A percentile compares a stretch with the other conserved stretches of the same genome.
These are phyloP conservation scores for Protea cynaroides DNA, from an alignment of 164 flowering plant species.

Conservation along the genomic window DNA sequence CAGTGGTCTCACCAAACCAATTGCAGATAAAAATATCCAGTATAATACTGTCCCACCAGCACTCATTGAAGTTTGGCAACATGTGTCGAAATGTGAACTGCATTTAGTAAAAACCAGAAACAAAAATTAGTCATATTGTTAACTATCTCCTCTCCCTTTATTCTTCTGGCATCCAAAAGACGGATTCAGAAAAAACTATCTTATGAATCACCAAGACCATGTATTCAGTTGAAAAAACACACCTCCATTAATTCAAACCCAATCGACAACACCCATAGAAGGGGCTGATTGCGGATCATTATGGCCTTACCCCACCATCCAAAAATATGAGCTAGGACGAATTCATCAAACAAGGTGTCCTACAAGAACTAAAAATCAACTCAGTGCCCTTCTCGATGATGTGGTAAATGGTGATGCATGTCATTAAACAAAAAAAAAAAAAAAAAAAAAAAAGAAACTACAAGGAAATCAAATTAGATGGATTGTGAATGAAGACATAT, in stretches of 20 bases:
- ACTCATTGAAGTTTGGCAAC: constrained; percentile 97
- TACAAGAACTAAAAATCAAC: constrained; percentile 26
- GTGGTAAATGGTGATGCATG: neutral
- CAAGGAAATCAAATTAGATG: constrained; percentile 9
- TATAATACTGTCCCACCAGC: constrained; percentile 99
- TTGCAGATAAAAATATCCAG: constrained; percentile 93
- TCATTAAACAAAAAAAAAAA: neutral
- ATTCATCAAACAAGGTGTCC: constrained; percentile 98
- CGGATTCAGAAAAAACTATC: too few species aligned
- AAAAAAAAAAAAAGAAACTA: too few species aligned
- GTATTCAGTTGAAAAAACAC: constrained; percentile 12
- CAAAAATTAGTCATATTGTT: neutral
- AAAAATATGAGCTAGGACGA: constrained; percentile 89
- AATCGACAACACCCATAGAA: constrained; percentile 90
- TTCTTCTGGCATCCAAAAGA: too few species aligned
- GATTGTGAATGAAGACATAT: constrained; percentile 48
- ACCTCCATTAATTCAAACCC: constrained; percentile 99
- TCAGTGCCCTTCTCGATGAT: constrained; percentile 12
- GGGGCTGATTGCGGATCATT: constrained; percentile 98
- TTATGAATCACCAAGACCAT: neutral
- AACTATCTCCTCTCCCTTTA: too few species aligned
- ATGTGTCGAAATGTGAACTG: constrained; percentile 98
- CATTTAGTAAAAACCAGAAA: constrained; percentile 12
- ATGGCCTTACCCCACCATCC: constrained; percentile 99
- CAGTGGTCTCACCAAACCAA: constrained; percentile 80